Conservation (phyloP, 306 rosid species). For the Elaeagnus macrophylla region DNA sequence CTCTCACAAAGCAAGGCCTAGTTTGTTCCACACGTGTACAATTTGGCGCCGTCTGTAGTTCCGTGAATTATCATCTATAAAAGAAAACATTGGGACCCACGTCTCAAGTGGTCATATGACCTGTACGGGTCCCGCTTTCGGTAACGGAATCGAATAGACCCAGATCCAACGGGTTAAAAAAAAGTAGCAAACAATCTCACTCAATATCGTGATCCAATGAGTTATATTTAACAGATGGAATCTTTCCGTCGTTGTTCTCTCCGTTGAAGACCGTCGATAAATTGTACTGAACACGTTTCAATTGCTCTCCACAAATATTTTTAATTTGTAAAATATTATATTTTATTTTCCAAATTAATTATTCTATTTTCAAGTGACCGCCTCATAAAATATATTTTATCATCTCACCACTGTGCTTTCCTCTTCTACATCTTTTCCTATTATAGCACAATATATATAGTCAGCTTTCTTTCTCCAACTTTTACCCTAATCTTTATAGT, state of each 20-base stretch:
- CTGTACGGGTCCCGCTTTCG: too few species aligned
- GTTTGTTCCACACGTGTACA: too few species aligned
- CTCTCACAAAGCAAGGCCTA: too few species aligned
- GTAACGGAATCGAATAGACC: too few species aligned
- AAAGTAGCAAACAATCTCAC: too few species aligned
- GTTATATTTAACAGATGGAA: not conserved
- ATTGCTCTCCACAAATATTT: not conserved
- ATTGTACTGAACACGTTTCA: conserved; percentile 14
- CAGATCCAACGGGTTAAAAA: too few species aligned
- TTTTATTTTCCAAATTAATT: not conserved
- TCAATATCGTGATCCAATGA: conserved; percentile 2
- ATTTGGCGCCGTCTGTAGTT: too few species aligned
- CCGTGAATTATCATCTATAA: too few species aligned
- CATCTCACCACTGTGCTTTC: not conserved
- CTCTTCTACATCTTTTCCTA: not conserved
- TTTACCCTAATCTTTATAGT: not conserved
- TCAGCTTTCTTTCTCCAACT: not conserved
- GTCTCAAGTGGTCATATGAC: too few species aligned
- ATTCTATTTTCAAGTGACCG: conserved; percentile 7
- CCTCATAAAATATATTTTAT: conserved; percentile 3
- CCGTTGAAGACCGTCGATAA: conserved; percentile 8
- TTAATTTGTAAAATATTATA: not conserved
- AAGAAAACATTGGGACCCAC: too few species aligned
- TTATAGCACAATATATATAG: not conserved
- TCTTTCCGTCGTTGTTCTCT: not conserved